Percentiles rank a stretch among this genome's conserved stretches.
Evolutionary conservation across 352 stramenopile species (phyloP).

Genomic region (Globisporangium irregulare): DNA sequence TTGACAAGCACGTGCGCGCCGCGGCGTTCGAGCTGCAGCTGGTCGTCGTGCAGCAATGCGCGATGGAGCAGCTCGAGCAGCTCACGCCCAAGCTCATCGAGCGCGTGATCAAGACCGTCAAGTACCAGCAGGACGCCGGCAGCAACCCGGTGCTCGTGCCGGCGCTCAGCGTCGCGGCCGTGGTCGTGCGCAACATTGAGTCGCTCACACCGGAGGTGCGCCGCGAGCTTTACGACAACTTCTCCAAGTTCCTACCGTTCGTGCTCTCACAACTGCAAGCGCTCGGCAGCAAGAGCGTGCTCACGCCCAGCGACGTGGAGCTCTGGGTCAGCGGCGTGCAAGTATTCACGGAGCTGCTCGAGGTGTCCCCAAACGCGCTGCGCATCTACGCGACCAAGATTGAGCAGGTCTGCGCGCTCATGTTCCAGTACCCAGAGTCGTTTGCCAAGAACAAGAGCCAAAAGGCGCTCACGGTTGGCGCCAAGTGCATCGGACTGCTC

Average conservation of each 20-base stretch:
- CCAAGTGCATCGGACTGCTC: constrained; percentile 45
- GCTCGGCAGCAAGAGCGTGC: constrained; percentile 26
- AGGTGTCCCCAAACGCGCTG: constrained; percentile 51
- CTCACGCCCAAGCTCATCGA: constrained; percentile 58
- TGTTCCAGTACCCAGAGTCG: constrained; percentile 29
- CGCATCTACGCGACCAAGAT: constrained; percentile 62
- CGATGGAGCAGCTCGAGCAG: constrained; percentile 54
- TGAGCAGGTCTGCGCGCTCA: constrained; percentile 42
- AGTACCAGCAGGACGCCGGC: constrained; percentile 40
- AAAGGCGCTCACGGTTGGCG: constrained; percentile 22
- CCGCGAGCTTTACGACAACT: constrained; percentile 54
- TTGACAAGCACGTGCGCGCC: constrained; percentile 30
- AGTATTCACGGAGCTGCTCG: constrained; percentile 46
- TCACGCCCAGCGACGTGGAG: constrained; percentile 22
- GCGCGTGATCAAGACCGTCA: constrained; percentile 62
- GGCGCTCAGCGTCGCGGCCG: constrained; percentile 43
- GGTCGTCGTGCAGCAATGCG: constrained; percentile 55
- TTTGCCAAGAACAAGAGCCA: constrained; percentile 16
- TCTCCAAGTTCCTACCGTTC: constrained; percentile 60
- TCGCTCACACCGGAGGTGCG: constrained; percentile 52
- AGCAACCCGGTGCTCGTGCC: constrained; percentile 26
- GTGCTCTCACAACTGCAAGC: constrained; percentile 41
- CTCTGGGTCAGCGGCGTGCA: constrained; percentile 35
- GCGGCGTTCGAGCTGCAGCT: constrained; percentile 63
- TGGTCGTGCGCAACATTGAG: constrained; percentile 49